Base-by-base conservation (phyloP, 768 basidiomycete genomes). In the Lentinula guzmanii region DNA sequence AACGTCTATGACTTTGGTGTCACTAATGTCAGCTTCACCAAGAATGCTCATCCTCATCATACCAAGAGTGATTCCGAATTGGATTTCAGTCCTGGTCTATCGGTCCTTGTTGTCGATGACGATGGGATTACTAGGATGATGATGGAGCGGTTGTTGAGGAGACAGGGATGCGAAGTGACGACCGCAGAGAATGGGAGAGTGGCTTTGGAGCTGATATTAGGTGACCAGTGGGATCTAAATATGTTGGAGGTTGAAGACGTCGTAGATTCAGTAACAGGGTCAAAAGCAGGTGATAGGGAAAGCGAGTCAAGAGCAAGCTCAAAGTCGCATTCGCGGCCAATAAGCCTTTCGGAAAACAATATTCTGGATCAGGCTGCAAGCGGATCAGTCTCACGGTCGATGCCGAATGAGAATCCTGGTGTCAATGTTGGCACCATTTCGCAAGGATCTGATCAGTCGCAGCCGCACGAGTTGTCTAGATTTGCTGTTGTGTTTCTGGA, bases 121-220 rank as follows among this genome's bases (percentile, higher is more conserved):
- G 89, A 89, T 68, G 66, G 75, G 18, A 66, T 90, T 48, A 88
- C 87, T 35, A 78, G 87, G 39, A 81, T 75, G 51, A 73, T 90
- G 60, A 89, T 89, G 89, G 76, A 73, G 28, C 78, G 86, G 33
- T 79, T 87, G 75, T 77, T 89, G 37, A 76, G 78, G 24, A 77
- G 86, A n/a, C 72, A 89, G 1, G 87, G 87, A 1, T 87, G 85
- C 69, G 68, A 65, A 34, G 86, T 89, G 13, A 71, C 77, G 16
- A 82, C 81, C 7, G 87, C 88, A 16, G 86, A 90, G 69, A 87
- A 90, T 64, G 89, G 88, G 15, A 76, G 82, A 65, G 70, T 83
- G 28, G 86, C 86, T 15, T 75, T 87, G 42, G 81, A 85, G 54
- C 74, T 84, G 70, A 77, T 88, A 24, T 64, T 83, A 2, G 78